Conservation (phyloP, 2,329 filamentous ascomycete genomes). For the Endothia cerciana region DNA sequence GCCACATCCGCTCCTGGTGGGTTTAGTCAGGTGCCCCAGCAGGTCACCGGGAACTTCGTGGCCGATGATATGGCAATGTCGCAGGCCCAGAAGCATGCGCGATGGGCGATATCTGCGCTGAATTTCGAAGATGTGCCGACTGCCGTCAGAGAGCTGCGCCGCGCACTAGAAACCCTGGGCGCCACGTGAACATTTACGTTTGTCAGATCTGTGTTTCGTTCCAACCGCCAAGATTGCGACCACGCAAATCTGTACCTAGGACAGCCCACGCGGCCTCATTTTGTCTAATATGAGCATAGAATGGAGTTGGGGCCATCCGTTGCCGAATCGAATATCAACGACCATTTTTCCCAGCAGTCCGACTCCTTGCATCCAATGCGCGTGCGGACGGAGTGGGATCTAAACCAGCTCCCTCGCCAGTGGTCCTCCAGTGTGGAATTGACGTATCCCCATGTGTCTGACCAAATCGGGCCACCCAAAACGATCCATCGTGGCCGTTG, state of each 20-base stretch:
- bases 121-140: slow-evolving; percentile 96
- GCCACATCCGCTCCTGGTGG: slow-evolving; percentile 22
- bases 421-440: not conserved
- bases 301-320: slow-evolving; percentile 23
- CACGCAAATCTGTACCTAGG: not conserved
- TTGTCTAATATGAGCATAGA: slow-evolving; percentile 20
- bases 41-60: slow-evolving; percentile 31
- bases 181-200: slow-evolving; percentile 50
- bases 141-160: slow-evolving; percentile 80
- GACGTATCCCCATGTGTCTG: not conserved
- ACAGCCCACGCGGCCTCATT: not conserved
- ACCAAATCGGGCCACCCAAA: not conserved
- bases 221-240: not conserved
- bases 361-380: not conserved
- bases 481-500: not conserved
- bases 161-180: slow-evolving; percentile 73
- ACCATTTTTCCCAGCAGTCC: not conserved
- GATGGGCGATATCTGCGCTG: slow-evolving; percentile 93
- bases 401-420: not conserved
- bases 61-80: slow-evolving; percentile 72
- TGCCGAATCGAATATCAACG: slow-evolving; percentile 16
- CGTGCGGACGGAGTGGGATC: not conserved
- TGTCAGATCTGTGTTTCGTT: slow-evolving; percentile 12
- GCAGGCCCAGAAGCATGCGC: slow-evolving; percentile 90
- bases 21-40: slow-evolving; percentile 32